These are phyloP conservation scores for Melampsora abietis-canadensis DNA, from an alignment of 1,284 basidiomycete genomes.

Conservation along the genomic window DNA sequence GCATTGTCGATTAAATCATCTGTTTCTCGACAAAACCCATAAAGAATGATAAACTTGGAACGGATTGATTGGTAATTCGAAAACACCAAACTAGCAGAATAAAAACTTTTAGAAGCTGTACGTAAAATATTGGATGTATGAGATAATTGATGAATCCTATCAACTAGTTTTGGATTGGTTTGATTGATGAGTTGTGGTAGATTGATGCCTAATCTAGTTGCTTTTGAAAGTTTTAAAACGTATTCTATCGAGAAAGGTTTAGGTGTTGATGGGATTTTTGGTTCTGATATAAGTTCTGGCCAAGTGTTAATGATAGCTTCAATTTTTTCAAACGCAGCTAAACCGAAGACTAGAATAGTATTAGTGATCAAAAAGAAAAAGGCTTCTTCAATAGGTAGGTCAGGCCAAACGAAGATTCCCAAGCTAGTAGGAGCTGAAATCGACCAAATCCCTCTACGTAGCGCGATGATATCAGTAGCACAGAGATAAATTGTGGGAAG, in stretches of 20 bases:
- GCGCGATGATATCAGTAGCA: constrained; percentile 15
- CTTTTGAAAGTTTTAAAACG: constrained; percentile 8
- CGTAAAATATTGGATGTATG: constrained; percentile 41
- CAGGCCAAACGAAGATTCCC: constrained; percentile 49
- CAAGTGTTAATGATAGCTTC: constrained; percentile 46
- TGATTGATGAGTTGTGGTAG: background rate
- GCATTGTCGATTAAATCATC: constrained; percentile 53
- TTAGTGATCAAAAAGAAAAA: constrained; percentile 52
- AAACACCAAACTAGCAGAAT: constrained; percentile 46
- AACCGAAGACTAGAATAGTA: constrained; percentile 49
- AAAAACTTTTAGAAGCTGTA: constrained; percentile 46
- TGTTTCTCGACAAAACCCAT: constrained; percentile 50
- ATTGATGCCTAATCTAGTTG: background rate
- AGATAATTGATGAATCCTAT: constrained; percentile 14
- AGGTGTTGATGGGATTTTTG: background rate
- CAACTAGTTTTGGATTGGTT: background rate
- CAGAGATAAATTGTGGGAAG: constrained; percentile 32
- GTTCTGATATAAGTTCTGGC: constrained; percentile 24
- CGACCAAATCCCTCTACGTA: constrained; percentile 28
- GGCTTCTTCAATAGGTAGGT: constrained; percentile 51
- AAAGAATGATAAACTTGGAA: constrained; percentile 42
- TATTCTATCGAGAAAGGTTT: background rate
- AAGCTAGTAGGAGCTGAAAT: constrained; percentile 47
- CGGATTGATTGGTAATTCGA: constrained; percentile 34
- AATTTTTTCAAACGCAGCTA: constrained; percentile 51